Percentiles rank a stretch among this genome's conserved stretches.
Evolutionary conservation across 2,329 filamentous ascomycete species (phyloP).

Genomic region (Ceratocystis lukuohia): DNA sequence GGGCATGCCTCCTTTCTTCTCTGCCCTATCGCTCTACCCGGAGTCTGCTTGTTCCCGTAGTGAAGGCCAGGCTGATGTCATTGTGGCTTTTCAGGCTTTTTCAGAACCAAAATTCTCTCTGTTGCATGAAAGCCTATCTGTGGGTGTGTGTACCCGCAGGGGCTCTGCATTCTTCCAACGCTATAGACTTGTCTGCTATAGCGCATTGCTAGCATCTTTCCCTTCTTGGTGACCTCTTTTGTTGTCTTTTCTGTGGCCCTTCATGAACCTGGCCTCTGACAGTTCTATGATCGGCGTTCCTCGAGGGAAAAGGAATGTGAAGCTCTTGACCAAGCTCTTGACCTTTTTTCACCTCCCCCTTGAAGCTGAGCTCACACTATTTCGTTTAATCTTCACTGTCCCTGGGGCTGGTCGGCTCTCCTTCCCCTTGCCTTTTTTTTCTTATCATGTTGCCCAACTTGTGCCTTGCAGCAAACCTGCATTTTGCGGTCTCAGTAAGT

Average conservation of each 20-base stretch:
- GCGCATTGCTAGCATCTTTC: neutral
- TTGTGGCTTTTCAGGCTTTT: constrained; percentile 1
- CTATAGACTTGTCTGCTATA: neutral
- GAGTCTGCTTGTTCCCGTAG: neutral
- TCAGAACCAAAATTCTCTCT: neutral
- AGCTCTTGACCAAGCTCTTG: neutral
- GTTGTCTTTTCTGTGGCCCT: neutral
- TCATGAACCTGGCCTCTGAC: neutral
- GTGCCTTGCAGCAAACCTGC: constrained; percentile 4
- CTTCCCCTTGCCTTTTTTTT: no score
- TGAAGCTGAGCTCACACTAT: neutral
- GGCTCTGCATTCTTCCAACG: neutral
- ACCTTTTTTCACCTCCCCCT: neutral
- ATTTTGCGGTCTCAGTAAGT: neutral
- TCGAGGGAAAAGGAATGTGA: neutral
- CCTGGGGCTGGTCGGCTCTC: no score
- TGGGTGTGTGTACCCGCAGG: neutral
- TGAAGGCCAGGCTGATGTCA: neutral
- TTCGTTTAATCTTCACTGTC: neutral
- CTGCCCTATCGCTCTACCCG: neutral
- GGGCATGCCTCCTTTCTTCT: neutral
- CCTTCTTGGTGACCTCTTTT: neutral
- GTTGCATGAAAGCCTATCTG: neutral
- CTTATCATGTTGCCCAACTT: neutral
- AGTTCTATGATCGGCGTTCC: neutral